Evolutionary conservation across 2,329 filamentous ascomycete genomes (phyloP).

Genomic region (Emericellopsis atlantica): DNA sequence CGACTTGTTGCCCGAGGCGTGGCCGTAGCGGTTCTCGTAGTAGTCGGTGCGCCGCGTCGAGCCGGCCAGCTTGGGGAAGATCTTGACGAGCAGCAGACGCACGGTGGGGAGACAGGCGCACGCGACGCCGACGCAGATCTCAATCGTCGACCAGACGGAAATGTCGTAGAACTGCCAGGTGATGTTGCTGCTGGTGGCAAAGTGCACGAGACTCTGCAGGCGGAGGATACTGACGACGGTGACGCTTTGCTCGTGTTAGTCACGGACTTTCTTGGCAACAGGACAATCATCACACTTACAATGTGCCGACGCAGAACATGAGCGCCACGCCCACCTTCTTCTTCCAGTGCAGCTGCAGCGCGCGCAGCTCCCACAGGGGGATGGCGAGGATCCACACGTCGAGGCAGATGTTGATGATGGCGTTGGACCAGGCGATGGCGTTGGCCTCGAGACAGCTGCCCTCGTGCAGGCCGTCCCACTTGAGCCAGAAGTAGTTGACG

Average conservation of each 20-base stretch:
- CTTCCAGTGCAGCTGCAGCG: constrained; percentile 28
- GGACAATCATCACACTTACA: constrained; percentile 15
- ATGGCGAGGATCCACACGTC: constrained; percentile 39
- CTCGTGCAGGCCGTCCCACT: constrained; percentile 32
- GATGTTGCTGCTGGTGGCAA: constrained; percentile 15
- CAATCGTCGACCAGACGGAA: constrained; percentile 23
- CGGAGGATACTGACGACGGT: constrained; percentile 24
- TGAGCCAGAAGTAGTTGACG: constrained; percentile 36
- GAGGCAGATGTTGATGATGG: constrained; percentile 36
- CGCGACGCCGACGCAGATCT: constrained; percentile 24
- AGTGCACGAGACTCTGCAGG: constrained; percentile 17
- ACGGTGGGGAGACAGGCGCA: constrained; percentile 25
- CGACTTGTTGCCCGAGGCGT: constrained; percentile 5
- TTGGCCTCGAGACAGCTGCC: constrained; percentile 38
- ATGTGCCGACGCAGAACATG: constrained; percentile 38
- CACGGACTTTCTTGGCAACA: constrained; percentile 1
- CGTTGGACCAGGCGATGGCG: constrained; percentile 35
- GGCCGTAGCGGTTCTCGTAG: neutral
- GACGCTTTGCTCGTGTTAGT: constrained; percentile 10
- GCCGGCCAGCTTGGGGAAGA: constrained; percentile 17
- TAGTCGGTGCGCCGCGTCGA: neutral
- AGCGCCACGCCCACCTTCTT: constrained; percentile 34
- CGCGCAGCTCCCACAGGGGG: constrained; percentile 29
- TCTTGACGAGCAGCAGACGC: constrained; percentile 14
- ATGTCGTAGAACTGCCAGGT: constrained; percentile 21